Percentiles rank a stretch among this genome's conserved stretches.
phyloP scores from a whole-genome alignment of 306 rosid genomes.

The Elaeagnus macrophylla region DNA sequence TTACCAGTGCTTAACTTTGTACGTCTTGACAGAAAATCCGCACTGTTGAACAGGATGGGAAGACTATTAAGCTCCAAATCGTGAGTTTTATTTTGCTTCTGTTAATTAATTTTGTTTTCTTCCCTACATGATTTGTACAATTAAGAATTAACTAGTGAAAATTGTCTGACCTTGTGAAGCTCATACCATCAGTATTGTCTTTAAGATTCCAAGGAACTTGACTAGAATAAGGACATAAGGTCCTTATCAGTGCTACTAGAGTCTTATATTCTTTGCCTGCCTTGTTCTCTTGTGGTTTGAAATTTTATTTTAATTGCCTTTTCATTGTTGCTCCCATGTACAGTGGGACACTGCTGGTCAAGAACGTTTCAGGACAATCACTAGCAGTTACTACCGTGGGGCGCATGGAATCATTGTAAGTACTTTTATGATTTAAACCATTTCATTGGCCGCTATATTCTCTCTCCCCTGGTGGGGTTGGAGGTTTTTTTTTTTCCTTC shows the following conservation, averaged over 20 bases:
- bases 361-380: constrained; percentile 97
- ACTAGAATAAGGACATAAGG: too few species aligned
- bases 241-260: neutral
- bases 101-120: too few species aligned
- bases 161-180: too few species aligned
- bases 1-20: constrained; percentile 18
- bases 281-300: neutral
- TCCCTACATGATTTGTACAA: too few species aligned
- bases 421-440: neutral
- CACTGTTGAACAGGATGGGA: constrained; percentile 89
- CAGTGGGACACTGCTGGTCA: constrained; percentile 99
- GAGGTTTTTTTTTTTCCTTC: neutral
- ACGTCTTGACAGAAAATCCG: constrained; percentile 66
- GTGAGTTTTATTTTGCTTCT: constrained; percentile 32
- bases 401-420: constrained; percentile 98
- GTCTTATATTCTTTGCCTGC: neutral
- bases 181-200: too few species aligned
- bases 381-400: constrained; percentile 99
- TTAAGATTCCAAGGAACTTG: too few species aligned
- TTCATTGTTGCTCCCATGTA: constrained; percentile 15
- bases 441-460: too few species aligned
- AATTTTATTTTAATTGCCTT: constrained; percentile 7
- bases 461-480: too few species aligned
- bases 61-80: constrained; percentile 88
- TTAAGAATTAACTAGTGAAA: neutral